Percentiles rank a stretch among this genome's conserved stretches.
Conservation (phyloP, 441 rosid species). For the Manihot esculenta region DNA sequence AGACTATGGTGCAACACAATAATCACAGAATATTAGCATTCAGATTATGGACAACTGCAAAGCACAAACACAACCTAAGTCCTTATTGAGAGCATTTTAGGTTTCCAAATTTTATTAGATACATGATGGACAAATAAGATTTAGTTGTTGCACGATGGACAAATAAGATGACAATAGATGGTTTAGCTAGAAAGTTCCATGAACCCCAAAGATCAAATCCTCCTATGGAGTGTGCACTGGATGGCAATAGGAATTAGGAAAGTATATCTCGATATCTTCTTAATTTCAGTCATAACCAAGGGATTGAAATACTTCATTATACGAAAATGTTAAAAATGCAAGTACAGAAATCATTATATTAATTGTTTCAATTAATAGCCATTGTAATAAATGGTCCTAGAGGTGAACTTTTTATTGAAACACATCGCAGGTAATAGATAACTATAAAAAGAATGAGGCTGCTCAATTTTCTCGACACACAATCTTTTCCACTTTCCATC, state of each 20-base stretch:
- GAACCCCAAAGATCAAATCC: not conserved
- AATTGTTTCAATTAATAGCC: too few species aligned
- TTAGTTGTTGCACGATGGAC: not conserved
- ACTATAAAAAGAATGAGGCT: not conserved
- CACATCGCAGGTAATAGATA: not conserved
- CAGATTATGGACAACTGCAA: not conserved
- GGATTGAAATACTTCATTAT: too few species aligned
- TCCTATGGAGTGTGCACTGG: not conserved
- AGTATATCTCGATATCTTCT: not conserved
- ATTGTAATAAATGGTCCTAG: too few species aligned
- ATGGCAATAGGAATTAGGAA: too few species aligned
- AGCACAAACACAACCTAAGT: not conserved
- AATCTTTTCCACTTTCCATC: not conserved
- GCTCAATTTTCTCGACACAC: not conserved
- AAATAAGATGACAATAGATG: not conserved
- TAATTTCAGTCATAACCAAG: not conserved
- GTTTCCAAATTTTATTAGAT: not conserved
- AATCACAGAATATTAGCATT: not conserved
- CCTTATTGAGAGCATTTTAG: not conserved
- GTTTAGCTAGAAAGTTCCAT: not conserved
- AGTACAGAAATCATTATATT: too few species aligned
- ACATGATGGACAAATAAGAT: not conserved
- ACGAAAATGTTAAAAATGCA: too few species aligned
- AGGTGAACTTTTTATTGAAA: too few species aligned
- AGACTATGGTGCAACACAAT: too few species aligned